Evolutionary conservation across 345 rosid genomes (phyloP).

Genomic region (Reutealis trisperma): DNA sequence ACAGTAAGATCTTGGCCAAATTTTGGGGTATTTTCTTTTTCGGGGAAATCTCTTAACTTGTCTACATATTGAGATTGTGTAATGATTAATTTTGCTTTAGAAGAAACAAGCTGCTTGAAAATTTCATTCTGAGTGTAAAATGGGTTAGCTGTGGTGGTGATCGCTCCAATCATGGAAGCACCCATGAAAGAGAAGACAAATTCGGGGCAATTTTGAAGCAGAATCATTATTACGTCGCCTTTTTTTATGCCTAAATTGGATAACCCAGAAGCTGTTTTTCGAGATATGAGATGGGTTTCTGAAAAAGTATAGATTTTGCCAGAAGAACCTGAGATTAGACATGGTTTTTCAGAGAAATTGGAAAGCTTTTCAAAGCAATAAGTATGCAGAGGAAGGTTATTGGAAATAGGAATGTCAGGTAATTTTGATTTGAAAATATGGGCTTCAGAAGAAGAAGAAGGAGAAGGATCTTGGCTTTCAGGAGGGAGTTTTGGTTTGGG

Average conservation of each 20-base stretch:
- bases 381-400: constrained; percentile 73
- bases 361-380: constrained; percentile 66
- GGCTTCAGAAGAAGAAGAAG: constrained; percentile 18
- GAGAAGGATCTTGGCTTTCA: constrained; percentile 5
- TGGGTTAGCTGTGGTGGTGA: constrained; percentile 82
- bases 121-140: constrained; percentile 76
- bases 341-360: constrained; percentile 45
- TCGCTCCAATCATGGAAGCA: constrained; percentile 83
- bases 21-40: constrained; percentile 11
- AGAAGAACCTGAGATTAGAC: constrained; percentile 63
- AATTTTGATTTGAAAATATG: constrained; percentile 74
- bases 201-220: constrained; percentile 78
- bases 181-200: constrained; percentile 87
- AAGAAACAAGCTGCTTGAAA: constrained; percentile 55
- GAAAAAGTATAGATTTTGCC: constrained; percentile 47
- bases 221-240: constrained; percentile 87
- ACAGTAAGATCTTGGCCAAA: constrained; percentile 50
- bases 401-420: constrained; percentile 69
- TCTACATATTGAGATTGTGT: constrained; percentile 71
- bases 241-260: constrained; percentile 51
- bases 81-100: constrained; percentile 61
- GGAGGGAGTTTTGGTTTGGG: constrained; percentile 23
- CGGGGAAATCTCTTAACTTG: constrained; percentile 38
- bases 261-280: constrained; percentile 61
- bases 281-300: constrained; percentile 52